A percentile compares a stretch with the other conserved stretches of the same genome.
These are phyloP conservation scores for Barnettozyma sp. DNA, from an alignment of 805 yeast species.

Conservation along the genomic window DNA sequence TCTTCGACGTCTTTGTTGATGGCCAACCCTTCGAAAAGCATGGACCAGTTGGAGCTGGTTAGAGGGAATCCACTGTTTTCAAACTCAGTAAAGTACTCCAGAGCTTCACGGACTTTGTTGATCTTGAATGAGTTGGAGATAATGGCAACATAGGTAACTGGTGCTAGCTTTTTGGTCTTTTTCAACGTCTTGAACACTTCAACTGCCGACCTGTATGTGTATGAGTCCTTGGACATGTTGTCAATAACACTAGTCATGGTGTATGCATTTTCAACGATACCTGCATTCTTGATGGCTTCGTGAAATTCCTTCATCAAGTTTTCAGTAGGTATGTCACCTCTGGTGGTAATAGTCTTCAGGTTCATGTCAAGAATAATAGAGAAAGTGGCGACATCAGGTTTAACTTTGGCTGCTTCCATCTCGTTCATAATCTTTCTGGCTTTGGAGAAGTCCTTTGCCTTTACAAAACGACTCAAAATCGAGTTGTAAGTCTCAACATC, in stretches of 20 bases:
- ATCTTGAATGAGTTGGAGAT: conserved; percentile 38
- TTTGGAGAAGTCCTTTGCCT: conserved; percentile 32
- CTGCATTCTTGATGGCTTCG: conserved; percentile 32
- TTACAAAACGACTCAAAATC: conserved; percentile 38
- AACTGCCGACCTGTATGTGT: conserved; percentile 46
- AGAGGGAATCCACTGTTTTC: conserved; percentile 20
- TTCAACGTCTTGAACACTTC: conserved; percentile 38
- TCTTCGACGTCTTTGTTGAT: conserved; percentile 11
- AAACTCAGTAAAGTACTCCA: conserved; percentile 27
- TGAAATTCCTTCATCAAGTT: conserved; percentile 35
- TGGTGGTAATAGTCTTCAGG: conserved; percentile 39
- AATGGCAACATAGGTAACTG: conserved; percentile 39
- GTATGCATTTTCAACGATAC: conserved; percentile 35
- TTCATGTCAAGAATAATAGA: conserved; percentile 50
- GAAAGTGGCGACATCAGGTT: conserved; percentile 58
- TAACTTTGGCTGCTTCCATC: conserved; percentile 35
- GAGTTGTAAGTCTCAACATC: conserved; percentile 45
- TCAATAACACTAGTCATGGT: conserved; percentile 48
- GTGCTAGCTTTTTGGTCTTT: conserved; percentile 27
- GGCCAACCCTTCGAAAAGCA: conserved; percentile 22
- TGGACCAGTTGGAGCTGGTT: conserved; percentile 18
- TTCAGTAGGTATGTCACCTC: conserved; percentile 36
- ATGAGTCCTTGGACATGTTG: conserved; percentile 43
- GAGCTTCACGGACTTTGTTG: conserved; percentile 37
- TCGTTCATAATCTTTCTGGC: conserved; percentile 44